Conservation (phyloP, 2,329 filamentous ascomycete species). For the Colletotrichum eleusines region DNA sequence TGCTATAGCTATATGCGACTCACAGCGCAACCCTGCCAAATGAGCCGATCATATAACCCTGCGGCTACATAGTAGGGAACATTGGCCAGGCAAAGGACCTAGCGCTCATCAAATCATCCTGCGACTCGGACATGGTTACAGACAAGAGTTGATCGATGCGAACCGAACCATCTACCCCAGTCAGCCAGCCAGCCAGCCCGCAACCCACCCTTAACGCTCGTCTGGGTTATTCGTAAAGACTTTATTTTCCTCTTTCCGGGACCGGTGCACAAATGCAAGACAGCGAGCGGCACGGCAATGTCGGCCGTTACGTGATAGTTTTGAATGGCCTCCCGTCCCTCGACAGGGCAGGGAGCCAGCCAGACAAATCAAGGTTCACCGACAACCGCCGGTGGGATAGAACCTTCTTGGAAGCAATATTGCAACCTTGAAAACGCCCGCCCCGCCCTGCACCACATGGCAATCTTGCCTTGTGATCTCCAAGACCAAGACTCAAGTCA, state of each 20-base stretch:
- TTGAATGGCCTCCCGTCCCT: background rate
- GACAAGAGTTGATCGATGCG: background rate
- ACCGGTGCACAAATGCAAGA: slow-evolving; percentile 15
- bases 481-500: slow-evolving; percentile 24
- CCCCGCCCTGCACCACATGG: slow-evolving; percentile 38
- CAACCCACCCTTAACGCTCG: background rate
- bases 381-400: slow-evolving; percentile 27
- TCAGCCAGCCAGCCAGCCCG: slow-evolving; percentile 15
- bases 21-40: slow-evolving; percentile 22
- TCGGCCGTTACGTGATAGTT: slow-evolving; percentile 1
- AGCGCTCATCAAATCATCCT: slow-evolving; percentile 22
- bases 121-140: slow-evolving; percentile 5
- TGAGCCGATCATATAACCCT: slow-evolving; percentile 21
- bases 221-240: slow-evolving; percentile 14
- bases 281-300: slow-evolving; percentile 8
- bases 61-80: slow-evolving; percentile 9
- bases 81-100: background rate
- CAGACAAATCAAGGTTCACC: slow-evolving; percentile 13
- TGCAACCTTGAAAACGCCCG: slow-evolving; percentile 29
- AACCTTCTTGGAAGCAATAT: slow-evolving; percentile 41
- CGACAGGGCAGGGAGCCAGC: slow-evolving; percentile 15
- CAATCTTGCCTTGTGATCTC: slow-evolving; percentile 31
- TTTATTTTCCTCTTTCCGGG: no score
- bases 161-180: slow-evolving; percentile 5
- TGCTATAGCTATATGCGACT: slow-evolving; percentile 15